These are phyloP conservation scores for Solioccasus polychromus DNA, from an alignment of 768 basidiomycete species.

Conservation along the genomic window DNA sequence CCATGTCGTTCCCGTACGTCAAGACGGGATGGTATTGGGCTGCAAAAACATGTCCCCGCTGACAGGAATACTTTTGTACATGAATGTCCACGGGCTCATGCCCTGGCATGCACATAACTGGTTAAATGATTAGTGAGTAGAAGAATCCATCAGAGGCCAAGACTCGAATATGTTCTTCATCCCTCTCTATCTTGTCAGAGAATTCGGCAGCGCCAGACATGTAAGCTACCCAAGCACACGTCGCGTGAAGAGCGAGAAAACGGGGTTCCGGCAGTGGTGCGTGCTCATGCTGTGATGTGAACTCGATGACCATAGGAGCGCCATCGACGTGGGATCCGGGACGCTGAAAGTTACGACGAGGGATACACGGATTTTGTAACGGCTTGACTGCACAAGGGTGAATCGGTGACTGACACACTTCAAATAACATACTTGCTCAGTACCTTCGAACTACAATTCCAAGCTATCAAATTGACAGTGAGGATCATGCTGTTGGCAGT, in stretches of 20 bases:
- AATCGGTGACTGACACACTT: too few species aligned
- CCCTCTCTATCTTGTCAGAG: not conserved
- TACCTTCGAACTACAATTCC: too few species aligned
- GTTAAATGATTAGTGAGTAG: not conserved
- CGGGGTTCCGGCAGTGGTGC: not conserved
- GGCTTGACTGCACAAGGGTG: not conserved
- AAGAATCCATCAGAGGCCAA: constrained; percentile 4
- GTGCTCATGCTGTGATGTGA: not conserved
- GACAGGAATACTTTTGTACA: too few species aligned
- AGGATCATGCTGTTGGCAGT: not conserved
- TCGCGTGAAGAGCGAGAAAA: constrained; percentile 3
- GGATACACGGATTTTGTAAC: not conserved
- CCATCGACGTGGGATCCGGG: not conserved
- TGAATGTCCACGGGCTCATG: too few species aligned
- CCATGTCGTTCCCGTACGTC: too few species aligned
- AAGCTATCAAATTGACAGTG: too few species aligned
- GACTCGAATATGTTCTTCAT: not conserved
- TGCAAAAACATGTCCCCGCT: too few species aligned
- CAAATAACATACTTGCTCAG: not conserved
- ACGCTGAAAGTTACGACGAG: not conserved
- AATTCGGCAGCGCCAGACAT: constrained; percentile 5
- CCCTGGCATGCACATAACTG: too few species aligned
- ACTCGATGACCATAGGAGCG: not conserved
- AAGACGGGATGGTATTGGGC: too few species aligned
- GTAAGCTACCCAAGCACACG: constrained; percentile 2